These are phyloP conservation scores for Coemansia sp. DNA, from an alignment of 192 early-diverging fungal genomes.

Conservation along the genomic window DNA sequence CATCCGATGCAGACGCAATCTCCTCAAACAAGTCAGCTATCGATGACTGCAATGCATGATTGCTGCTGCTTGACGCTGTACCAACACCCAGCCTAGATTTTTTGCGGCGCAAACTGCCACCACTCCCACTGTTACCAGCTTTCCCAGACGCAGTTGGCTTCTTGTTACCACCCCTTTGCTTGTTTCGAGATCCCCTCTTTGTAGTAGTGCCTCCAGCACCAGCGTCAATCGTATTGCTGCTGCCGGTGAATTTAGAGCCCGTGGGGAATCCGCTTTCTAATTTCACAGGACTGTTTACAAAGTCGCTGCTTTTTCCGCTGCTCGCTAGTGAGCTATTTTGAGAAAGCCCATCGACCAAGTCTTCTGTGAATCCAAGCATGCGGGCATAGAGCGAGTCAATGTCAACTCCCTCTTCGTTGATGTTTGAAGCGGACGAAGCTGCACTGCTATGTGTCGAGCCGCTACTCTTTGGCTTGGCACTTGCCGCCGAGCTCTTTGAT, in stretches of 20 bases:
- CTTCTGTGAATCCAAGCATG: slow-evolving; percentile 48
- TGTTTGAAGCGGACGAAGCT: not conserved
- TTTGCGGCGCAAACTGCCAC: slow-evolving; percentile 17
- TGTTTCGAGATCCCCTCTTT: too few relatives aligned
- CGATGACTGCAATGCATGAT: not conserved
- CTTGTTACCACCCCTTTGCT: not conserved
- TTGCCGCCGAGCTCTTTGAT: not conserved
- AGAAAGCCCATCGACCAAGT: slow-evolving; percentile 16
- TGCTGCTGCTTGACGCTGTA: not conserved
- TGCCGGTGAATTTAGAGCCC: too few relatives aligned
- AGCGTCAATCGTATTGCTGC: too few relatives aligned
- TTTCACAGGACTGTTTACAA: too few relatives aligned
- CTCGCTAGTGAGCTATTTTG: not conserved
- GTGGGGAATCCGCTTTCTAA: too few relatives aligned
- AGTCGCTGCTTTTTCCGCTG: not conserved
- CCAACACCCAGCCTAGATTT: slow-evolving; percentile 14
- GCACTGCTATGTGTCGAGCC: not conserved
- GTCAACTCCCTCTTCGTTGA: slow-evolving; percentile 42
- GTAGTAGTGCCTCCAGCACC: too few relatives aligned
- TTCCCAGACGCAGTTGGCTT: too few relatives aligned
- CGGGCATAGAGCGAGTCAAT: slow-evolving; percentile 45
- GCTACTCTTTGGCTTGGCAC: not conserved
- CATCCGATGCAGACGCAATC: slow-evolving; percentile 10
- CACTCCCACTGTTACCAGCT: not conserved
- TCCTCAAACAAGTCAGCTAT: slow-evolving; percentile 25